Evolutionary conservation across 106 monocot genomes (phyloP).

Genomic region (Amphibolis antarctica): DNA sequence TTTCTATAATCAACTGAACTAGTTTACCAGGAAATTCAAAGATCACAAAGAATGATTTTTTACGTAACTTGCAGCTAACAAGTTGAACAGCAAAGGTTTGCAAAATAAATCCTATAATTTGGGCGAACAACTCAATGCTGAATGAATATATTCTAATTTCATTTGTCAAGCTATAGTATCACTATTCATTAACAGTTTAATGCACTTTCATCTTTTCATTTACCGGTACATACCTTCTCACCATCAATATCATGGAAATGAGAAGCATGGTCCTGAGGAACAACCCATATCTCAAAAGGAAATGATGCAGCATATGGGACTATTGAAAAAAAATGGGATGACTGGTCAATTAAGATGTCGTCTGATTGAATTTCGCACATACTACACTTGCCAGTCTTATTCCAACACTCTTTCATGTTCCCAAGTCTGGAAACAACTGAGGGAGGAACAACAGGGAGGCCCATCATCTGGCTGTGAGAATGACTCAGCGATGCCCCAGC

Average conservation of each 20-base stretch:
- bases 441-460: conserved; percentile 72
- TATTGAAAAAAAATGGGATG: conserved; percentile 56
- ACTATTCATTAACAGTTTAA: too few species aligned
- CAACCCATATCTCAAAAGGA: conserved; percentile 92
- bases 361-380: conserved; percentile 55
- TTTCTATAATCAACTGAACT: background rate
- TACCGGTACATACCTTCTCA: conserved; percentile 42
- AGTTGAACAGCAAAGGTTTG: background rate
- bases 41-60: background rate
- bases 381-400: conserved; percentile 50
- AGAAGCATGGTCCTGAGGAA: conserved; percentile 52
- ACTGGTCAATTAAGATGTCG: conserved; percentile 46
- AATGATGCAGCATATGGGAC: conserved; percentile 79
- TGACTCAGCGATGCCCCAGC: conserved; percentile 96
- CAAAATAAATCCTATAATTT: background rate
- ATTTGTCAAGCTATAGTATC: too few species aligned
- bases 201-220: background rate
- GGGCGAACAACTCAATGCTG: too few species aligned
- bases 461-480: conserved; percentile 95
- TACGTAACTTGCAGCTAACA: background rate
- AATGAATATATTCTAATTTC: too few species aligned
- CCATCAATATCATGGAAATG: conserved; percentile 74
- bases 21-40: background rate
- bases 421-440: conserved; percentile 42
- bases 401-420: conserved; percentile 57